These are phyloP conservation scores for Nematocida parisii DNA, from an alignment of 371 early-diverging fungal genomes.

Conservation along the genomic window DNA sequence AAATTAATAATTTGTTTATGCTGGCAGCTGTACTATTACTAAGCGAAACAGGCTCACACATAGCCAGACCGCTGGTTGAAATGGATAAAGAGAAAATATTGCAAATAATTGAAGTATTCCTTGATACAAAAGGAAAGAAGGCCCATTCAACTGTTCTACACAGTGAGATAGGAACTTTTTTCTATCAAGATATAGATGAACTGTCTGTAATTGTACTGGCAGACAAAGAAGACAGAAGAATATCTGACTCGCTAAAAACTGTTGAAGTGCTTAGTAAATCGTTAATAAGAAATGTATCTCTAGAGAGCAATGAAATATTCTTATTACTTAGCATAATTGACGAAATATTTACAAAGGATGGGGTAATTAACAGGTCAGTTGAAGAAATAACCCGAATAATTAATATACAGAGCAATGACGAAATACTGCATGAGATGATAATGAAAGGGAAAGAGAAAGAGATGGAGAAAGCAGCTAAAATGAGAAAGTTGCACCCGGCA, in stretches of 20 bases:
- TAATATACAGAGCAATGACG: slow-evolving; percentile 50
- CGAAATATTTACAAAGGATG: slow-evolving; percentile 40
- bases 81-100: slow-evolving; percentile 33
- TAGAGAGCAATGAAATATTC: slow-evolving; percentile 26
- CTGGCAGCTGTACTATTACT: slow-evolving; percentile 49
- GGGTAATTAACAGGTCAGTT: slow-evolving; percentile 41
- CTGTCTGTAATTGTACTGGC: slow-evolving; percentile 25
- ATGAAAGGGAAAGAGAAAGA: slow-evolving; percentile 49
- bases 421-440: slow-evolving; percentile 55
- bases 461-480: slow-evolving; percentile 41
- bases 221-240: slow-evolving; percentile 17
- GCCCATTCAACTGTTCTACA: not conserved
- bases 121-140: slow-evolving; percentile 4
- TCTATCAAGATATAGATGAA: slow-evolving; percentile 53
- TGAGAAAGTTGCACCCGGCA: slow-evolving; percentile 30
- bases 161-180: slow-evolving; percentile 42
- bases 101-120: slow-evolving; percentile 35
- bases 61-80: slow-evolving; percentile 36
- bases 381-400: slow-evolving; percentile 32
- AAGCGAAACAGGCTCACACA: slow-evolving; percentile 30
- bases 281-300: not conserved
- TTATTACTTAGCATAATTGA: slow-evolving; percentile 15
- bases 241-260: slow-evolving; percentile 22
- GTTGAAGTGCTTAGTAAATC: slow-evolving; percentile 37
- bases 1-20: slow-evolving; percentile 32